phyloP scores from a whole-genome alignment of 495 filamentous ascomycete species.

The Thozetella sp. region DNA sequence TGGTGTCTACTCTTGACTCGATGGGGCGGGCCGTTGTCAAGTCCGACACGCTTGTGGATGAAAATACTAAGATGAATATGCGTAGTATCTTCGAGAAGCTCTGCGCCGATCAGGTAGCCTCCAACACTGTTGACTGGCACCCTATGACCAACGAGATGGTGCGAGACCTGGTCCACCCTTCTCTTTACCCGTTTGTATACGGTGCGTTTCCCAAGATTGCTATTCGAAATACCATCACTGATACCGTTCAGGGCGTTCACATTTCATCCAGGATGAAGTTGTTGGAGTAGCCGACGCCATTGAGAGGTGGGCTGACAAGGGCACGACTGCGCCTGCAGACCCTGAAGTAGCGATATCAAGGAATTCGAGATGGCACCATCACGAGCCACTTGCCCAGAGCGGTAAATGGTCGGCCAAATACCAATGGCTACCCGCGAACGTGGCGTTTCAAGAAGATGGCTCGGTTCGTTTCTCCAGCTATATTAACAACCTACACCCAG shows the following conservation, averaged over 20 bases:
- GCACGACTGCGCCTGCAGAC: constrained; percentile 17
- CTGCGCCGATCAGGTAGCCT: constrained; percentile 42
- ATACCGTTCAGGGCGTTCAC: too few relatives aligned
- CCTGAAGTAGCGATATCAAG: constrained; percentile 14
- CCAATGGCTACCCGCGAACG: constrained; percentile 66
- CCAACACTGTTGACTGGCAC: constrained; percentile 55
- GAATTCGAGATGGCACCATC: too few relatives aligned
- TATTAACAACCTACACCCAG: constrained; percentile 67
- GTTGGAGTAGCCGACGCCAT: constrained; percentile 24
- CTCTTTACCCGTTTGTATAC: constrained; percentile 62
- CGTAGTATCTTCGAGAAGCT: constrained; percentile 27
- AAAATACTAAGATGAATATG: constrained; percentile 12
- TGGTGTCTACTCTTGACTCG: constrained; percentile 33
- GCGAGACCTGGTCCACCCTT: constrained; percentile 63
- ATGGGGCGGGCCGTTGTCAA: constrained; percentile 19
- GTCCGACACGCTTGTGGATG: constrained; percentile 22
- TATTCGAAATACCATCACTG: neutral
- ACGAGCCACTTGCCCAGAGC: too few relatives aligned
- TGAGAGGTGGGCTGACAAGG: constrained; percentile 30
- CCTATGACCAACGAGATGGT: constrained; percentile 57
- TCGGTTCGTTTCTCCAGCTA: constrained; percentile 69
- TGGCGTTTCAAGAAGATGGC: constrained; percentile 43
- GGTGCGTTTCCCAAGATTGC: constrained; percentile 11
- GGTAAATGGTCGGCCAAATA: constrained; percentile 50
- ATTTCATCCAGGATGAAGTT: constrained; percentile 35